These are phyloP conservation scores for Plasmodiophora brassicae DNA, from an alignment of 208 protist genomes.

Conservation along the genomic window DNA sequence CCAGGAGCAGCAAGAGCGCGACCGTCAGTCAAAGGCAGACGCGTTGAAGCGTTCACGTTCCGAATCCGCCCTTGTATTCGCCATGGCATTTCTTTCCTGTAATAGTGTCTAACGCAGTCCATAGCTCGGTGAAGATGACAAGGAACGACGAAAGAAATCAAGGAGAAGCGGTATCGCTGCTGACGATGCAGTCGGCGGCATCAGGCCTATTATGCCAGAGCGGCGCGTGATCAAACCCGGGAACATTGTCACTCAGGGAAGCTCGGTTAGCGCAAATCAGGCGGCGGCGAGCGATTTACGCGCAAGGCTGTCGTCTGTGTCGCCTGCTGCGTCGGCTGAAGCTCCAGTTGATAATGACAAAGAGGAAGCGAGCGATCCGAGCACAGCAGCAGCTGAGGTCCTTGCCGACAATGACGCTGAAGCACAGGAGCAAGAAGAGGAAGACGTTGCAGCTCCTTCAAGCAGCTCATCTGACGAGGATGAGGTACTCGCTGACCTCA, in stretches of 20 bases:
- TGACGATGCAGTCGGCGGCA: background rate
- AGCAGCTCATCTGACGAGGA: background rate
- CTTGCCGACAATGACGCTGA: background rate
- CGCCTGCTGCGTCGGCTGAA: background rate
- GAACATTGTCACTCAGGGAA: background rate
- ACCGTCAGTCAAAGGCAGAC: background rate
- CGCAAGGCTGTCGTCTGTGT: background rate
- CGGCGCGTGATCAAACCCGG: background rate
- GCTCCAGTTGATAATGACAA: background rate
- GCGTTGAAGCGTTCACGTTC: background rate
- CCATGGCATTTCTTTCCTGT: background rate
- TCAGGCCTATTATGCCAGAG: background rate
- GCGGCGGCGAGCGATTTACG: background rate
- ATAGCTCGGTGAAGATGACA: background rate
- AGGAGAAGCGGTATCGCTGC: background rate
- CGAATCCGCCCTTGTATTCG: background rate
- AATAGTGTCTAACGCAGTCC: background rate
- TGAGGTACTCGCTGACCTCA: background rate
- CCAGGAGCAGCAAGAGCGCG: background rate
- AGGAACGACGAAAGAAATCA: background rate
- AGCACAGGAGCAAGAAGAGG: background rate
- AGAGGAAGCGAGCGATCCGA: background rate
- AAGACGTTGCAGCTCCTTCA: background rate
- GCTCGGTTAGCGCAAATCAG: background rate
- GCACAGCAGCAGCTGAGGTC: background rate